phyloP scores from a whole-genome alignment of 164 flowering plant species.

The Saururus chinensis region DNA sequence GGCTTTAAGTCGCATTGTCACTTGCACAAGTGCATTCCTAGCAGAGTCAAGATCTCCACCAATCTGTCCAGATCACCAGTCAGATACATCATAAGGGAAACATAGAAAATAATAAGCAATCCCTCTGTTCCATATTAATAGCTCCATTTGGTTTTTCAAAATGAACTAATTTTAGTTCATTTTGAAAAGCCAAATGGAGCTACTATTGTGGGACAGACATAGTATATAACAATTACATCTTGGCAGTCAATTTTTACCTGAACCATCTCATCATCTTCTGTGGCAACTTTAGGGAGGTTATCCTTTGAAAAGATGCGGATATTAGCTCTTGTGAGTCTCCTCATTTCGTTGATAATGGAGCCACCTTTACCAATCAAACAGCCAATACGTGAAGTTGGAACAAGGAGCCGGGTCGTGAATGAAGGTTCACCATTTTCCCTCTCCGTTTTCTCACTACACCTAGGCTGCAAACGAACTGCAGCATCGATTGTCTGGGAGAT shows the following conservation, averaged over 20 bases:
- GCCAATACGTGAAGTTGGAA: slow-evolving; percentile 82
- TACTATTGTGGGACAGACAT: too few species aligned
- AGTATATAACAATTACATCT: not conserved
- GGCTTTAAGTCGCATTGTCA: slow-evolving; percentile 67
- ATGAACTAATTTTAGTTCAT: too few species aligned
- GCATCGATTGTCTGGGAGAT: slow-evolving; percentile 85
- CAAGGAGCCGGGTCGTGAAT: slow-evolving; percentile 75
- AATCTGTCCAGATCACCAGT: slow-evolving; percentile 42
- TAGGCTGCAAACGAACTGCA: slow-evolving; percentile 78
- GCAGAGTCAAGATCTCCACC: slow-evolving; percentile 83
- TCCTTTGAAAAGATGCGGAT: slow-evolving; percentile 89
- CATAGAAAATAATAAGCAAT: too few species aligned
- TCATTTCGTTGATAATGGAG: slow-evolving; percentile 77
- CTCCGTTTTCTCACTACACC: slow-evolving; percentile 82
- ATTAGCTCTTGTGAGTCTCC: slow-evolving; percentile 74
- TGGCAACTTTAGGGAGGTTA: slow-evolving; percentile 78
- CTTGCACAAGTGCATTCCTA: slow-evolving; percentile 79
- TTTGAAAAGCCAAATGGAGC: too few species aligned
- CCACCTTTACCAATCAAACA: slow-evolving; percentile 98
- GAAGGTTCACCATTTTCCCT: slow-evolving; percentile 75
- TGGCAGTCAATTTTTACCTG: slow-evolving; percentile 37
- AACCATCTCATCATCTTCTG: slow-evolving; percentile 94
- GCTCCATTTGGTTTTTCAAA: too few species aligned
- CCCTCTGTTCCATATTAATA: too few species aligned
- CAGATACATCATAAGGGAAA: not conserved